These are phyloP conservation scores for Leccinum ochraceum DNA, from an alignment of 768 basidiomycete genomes.

Conservation along the genomic window DNA sequence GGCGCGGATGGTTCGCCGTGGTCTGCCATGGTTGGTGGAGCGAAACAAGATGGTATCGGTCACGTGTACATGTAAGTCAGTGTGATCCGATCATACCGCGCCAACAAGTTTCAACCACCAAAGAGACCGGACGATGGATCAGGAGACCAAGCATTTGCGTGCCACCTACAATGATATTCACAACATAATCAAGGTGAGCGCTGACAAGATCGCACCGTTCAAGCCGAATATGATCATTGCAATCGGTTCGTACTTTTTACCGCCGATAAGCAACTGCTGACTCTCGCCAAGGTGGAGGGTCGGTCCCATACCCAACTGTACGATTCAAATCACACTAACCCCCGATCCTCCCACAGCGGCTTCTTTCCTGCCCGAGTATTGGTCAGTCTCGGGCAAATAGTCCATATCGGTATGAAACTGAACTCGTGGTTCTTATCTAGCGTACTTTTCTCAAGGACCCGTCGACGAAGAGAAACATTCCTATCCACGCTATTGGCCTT, in stretches of 20 bases:
- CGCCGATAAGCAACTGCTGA: not conserved
- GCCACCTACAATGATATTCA: slow-evolving; percentile 94
- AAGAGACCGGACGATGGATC: slow-evolving; percentile 23
- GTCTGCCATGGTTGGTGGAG: slow-evolving; percentile 18
- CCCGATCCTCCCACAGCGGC: slow-evolving; percentile 51
- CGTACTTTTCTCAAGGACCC: slow-evolving; percentile 82
- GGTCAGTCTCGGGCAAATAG: slow-evolving; percentile 38
- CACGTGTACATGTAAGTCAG: slow-evolving; percentile 16
- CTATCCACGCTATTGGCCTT: slow-evolving; percentile 95
- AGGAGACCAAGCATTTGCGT: slow-evolving; percentile 57
- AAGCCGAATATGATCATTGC: slow-evolving; percentile 87
- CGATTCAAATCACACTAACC: slow-evolving; percentile 14
- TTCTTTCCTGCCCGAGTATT: slow-evolving; percentile 96
- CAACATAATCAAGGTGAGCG: slow-evolving; percentile 73
- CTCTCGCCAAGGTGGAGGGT: slow-evolving; percentile 73
- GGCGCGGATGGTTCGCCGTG: too few relatives aligned
- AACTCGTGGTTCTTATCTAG: slow-evolving; percentile 35
- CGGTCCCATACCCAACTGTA: slow-evolving; percentile 36
- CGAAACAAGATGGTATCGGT: not conserved
- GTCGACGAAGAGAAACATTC: slow-evolving; percentile 72
- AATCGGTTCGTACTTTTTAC: slow-evolving; percentile 54
- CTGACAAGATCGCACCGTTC: slow-evolving; percentile 75
- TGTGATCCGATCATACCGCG: not conserved
- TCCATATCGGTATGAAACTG: not conserved
- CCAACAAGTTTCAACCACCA: not conserved